Evolutionary conservation across 1,284 basidiomycete species (phyloP).

Genomic region (Gomphus sp.): DNA sequence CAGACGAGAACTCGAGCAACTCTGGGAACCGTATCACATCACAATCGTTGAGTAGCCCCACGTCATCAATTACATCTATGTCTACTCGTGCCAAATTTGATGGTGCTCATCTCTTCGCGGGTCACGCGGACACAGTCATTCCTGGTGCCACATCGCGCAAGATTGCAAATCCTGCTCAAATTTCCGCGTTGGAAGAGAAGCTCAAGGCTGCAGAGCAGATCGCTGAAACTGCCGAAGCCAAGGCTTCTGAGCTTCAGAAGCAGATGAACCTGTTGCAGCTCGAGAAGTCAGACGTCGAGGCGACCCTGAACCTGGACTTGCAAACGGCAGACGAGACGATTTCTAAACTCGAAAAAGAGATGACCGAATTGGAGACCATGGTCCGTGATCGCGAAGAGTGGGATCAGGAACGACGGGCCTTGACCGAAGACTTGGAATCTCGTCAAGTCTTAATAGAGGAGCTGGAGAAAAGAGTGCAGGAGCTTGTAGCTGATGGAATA

Average conservation of each 20-base stretch:
- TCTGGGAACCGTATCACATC: conserved; percentile 39
- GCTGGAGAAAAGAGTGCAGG: conserved; percentile 34
- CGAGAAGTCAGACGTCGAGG: conserved; percentile 60
- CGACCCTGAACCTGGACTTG: conserved; percentile 51
- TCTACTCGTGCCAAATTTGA: conserved; percentile 52
- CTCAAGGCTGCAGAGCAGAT: conserved; percentile 49
- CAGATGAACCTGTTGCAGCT: conserved; percentile 49
- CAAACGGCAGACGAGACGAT: conserved; percentile 57
- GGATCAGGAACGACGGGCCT: conserved; percentile 20
- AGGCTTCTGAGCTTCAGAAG: conserved; percentile 34
- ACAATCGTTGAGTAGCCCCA: conserved; percentile 36
- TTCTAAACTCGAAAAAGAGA: conserved; percentile 48
- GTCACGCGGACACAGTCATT: conserved; percentile 55
- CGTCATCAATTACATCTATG: conserved; percentile 36
- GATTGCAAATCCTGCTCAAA: conserved; percentile 27
- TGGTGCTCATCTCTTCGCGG: conserved; percentile 75
- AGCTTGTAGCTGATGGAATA: conserved; percentile 33
- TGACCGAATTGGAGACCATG: conserved; percentile 44
- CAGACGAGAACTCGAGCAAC: conserved; percentile 20
- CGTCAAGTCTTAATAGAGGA: conserved; percentile 24
- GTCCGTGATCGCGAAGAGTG: conserved; percentile 43
- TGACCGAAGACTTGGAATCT: not conserved
- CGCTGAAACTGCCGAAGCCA: conserved; percentile 42
- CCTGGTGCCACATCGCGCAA: conserved; percentile 30
- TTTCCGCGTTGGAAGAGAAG: conserved; percentile 44